phyloP scores from a whole-genome alignment of 83 land plant genomes.

The Isoetes engelmannii region DNA sequence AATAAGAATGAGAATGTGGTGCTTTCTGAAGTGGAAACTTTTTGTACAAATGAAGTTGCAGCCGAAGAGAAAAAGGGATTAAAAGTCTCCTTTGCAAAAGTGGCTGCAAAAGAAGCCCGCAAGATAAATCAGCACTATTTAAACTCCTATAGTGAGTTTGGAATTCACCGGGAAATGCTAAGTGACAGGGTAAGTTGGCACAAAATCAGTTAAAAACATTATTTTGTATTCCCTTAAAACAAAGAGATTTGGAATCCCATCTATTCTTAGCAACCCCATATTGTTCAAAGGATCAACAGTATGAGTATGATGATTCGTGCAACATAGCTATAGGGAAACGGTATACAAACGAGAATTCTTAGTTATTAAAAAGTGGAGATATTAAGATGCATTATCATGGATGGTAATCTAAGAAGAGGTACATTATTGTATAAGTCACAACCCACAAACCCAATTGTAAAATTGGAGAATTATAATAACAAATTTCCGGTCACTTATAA shows the following conservation, averaged over 20 bases:
- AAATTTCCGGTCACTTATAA: too few species aligned
- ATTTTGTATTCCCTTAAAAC: not conserved
- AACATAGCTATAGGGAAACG: too few species aligned
- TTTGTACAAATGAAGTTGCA: not conserved
- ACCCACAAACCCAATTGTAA: too few species aligned
- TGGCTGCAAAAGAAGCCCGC: slow-evolving; percentile 47
- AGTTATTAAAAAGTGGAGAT: too few species aligned
- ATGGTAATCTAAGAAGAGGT: too few species aligned
- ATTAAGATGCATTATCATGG: too few species aligned
- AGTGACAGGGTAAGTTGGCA: slow-evolving; percentile 59
- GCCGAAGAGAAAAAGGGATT: slow-evolving; percentile 19
- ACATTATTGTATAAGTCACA: too few species aligned
- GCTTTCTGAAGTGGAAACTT: slow-evolving; percentile 4
- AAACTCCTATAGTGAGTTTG: slow-evolving; percentile 79
- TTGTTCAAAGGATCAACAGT: slow-evolving; percentile 65
- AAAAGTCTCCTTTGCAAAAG: slow-evolving; percentile 43
- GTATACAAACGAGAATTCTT: too few species aligned
- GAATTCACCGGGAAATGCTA: slow-evolving; percentile 93
- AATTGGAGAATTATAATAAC: too few species aligned
- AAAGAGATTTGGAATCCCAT: slow-evolving; percentile 33
- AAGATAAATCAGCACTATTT: slow-evolving; percentile 64
- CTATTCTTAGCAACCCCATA: slow-evolving; percentile 67
- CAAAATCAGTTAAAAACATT: not conserved
- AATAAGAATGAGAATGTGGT: slow-evolving; percentile 2
- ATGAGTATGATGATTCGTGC: too few species aligned